Evolutionary conservation across 257 asterid species (phyloP).

Genomic region (Solanum etuberosum): DNA sequence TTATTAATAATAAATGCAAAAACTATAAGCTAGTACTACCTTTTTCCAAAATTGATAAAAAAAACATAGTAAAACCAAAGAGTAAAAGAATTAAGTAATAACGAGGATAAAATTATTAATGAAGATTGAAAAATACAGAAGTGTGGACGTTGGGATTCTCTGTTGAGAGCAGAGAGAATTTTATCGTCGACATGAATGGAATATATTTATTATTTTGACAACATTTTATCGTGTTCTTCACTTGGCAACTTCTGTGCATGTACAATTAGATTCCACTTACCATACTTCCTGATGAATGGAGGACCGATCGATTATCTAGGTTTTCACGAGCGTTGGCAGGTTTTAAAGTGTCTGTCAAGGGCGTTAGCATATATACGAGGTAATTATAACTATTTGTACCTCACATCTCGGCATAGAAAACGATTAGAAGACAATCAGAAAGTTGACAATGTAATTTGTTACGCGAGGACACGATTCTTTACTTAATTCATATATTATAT

Average conservation of each 20-base stretch:
- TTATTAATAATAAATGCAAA: neutral
- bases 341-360: too few species aligned
- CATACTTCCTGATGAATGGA: neutral
- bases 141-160: neutral
- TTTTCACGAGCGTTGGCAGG: too few species aligned
- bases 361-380: too few species aligned
- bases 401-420: too few species aligned
- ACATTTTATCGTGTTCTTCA: neutral
- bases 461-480: neutral
- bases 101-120: neutral
- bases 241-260: neutral
- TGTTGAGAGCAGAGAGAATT: neutral
- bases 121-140: neutral
- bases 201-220: neutral
- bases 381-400: too few species aligned
- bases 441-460: too few species aligned
- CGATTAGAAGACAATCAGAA: too few species aligned
- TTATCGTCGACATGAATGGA: neutral
- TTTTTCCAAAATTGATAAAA: neutral
- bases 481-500: neutral
- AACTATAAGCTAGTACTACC: neutral
- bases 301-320: neutral
- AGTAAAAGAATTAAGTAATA: neutral
- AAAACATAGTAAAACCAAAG: neutral
- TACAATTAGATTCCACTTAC: neutral